These are phyloP conservation scores for Platanus orientalis DNA, from an alignment of 164 flowering plant species.

Conservation along the genomic window DNA sequence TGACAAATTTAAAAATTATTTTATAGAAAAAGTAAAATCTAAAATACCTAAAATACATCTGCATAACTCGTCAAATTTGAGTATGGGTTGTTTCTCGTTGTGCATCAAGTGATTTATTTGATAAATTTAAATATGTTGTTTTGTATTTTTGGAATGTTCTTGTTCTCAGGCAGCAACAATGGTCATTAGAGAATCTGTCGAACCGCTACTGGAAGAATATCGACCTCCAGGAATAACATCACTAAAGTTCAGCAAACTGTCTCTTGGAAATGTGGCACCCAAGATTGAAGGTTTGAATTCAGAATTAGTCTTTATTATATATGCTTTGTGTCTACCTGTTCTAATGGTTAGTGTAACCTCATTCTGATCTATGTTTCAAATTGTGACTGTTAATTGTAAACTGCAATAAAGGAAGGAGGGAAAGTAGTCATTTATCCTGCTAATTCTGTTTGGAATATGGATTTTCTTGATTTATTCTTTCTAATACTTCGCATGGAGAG, in stretches of 20 bases:
- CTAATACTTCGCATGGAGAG: no score
- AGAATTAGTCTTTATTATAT: not conserved
- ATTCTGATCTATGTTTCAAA: not conserved
- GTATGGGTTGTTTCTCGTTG: no score
- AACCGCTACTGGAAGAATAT: conserved; percentile 89
- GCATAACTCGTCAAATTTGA: no score
- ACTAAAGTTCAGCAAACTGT: conserved; percentile 81
- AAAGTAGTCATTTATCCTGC: no score
- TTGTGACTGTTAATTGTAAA: not conserved
- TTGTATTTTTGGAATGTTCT: not conserved
- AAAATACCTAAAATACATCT: no score
- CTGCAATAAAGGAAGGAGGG: not conserved
- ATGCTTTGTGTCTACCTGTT: not conserved
- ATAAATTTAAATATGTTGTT: not conserved
- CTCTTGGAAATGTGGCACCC: conserved; percentile 91
- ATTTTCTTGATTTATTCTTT: no score
- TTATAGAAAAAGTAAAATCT: no score
- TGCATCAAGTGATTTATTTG: not conserved
- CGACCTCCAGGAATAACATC: conserved; percentile 92
- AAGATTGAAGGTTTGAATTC: conserved; percentile 79
- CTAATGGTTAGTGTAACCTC: not conserved
- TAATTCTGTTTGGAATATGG: no score
- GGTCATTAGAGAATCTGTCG: conserved; percentile 89
- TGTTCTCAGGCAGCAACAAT: conserved; percentile 73
- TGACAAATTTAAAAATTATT: no score